phyloP scores from a whole-genome alignment of 768 basidiomycete species.

The Neoboletus brunneissimus region DNA sequence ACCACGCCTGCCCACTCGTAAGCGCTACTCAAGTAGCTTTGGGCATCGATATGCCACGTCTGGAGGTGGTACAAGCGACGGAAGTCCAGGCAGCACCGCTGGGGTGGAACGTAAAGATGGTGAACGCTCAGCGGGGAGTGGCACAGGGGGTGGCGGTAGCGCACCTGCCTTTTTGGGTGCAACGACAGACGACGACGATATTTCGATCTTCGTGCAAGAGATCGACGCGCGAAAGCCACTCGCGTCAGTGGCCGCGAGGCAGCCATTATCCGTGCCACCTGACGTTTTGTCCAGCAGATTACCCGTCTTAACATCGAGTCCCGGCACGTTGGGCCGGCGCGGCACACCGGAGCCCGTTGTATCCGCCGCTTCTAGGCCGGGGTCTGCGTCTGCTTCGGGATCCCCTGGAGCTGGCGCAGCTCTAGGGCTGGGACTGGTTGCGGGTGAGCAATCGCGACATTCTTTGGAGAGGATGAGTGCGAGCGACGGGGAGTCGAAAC shows the following conservation, averaged over 20 bases:
- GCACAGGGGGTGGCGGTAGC: slow-evolving; percentile 15
- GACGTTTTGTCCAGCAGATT: neutral
- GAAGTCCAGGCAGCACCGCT: slow-evolving; percentile 20
- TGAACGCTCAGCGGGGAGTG: slow-evolving; percentile 21
- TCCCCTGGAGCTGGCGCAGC: neutral
- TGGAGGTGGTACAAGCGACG: slow-evolving; percentile 41
- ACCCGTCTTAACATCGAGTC: slow-evolving; percentile 2
- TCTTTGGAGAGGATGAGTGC: slow-evolving; percentile 18
- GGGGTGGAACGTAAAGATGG: slow-evolving; percentile 22
- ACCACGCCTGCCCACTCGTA: slow-evolving; percentile 36
- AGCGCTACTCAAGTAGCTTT: slow-evolving; percentile 77
- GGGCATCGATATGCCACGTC: slow-evolving; percentile 61
- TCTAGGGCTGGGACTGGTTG: slow-evolving; percentile 18
- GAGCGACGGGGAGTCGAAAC: slow-evolving; percentile 21
- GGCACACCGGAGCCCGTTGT: neutral
- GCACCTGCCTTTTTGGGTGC: slow-evolving; percentile 44
- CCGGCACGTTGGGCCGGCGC: slow-evolving; percentile 1
- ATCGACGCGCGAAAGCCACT: slow-evolving; percentile 71
- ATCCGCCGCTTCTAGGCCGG: neutral
- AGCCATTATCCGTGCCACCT: neutral
- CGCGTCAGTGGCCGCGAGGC: slow-evolving; percentile 18
- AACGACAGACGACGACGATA: slow-evolving; percentile 69
- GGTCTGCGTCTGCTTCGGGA: neutral
- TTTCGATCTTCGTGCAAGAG: slow-evolving; percentile 74
- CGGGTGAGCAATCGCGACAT: slow-evolving; percentile 17